Conservation (phyloP, 2,329 filamentous ascomycete genomes). For the Myriangium duriaei region DNA sequence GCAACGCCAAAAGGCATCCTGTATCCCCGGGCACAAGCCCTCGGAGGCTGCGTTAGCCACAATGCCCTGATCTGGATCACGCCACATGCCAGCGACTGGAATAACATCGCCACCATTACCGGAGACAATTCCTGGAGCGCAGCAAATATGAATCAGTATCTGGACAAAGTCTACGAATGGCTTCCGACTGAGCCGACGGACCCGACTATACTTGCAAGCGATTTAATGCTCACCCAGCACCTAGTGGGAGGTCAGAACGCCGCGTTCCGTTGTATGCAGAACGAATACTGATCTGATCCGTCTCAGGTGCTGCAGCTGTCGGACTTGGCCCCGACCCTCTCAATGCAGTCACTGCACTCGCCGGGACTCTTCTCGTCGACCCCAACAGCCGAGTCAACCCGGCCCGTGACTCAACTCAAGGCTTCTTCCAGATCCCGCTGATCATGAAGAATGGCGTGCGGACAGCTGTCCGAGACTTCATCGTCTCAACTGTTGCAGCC, state of each 20-base stretch:
- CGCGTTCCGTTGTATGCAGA: too few species aligned
- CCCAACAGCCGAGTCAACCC: slow-evolving; percentile 22
- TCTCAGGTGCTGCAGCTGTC: slow-evolving; percentile 15
- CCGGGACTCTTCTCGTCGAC: slow-evolving; percentile 36
- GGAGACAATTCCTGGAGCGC: slow-evolving; percentile 48
- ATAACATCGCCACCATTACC: slow-evolving; percentile 44
- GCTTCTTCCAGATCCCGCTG: slow-evolving; percentile 47
- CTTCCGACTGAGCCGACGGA: slow-evolving; percentile 15
- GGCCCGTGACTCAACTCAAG: slow-evolving; percentile 34
- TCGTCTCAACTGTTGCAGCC: slow-evolving; percentile 37
- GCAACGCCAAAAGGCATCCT: slow-evolving; percentile 41
- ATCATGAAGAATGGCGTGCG: slow-evolving; percentile 36
- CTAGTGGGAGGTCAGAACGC: slow-evolving; percentile 14
- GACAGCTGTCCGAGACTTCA: slow-evolving; percentile 43
- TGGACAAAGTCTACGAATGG: slow-evolving; percentile 32
- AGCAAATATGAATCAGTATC: slow-evolving; percentile 47
- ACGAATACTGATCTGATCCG: too few species aligned
- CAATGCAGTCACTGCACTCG: slow-evolving; percentile 32
- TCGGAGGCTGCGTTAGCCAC: slow-evolving; percentile 49
- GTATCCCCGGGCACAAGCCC: slow-evolving; percentile 45
- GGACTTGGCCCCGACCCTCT: slow-evolving; percentile 25
- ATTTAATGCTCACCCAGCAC: slow-evolving; percentile 14
- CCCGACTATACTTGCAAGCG: slow-evolving; percentile 14
- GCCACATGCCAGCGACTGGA: slow-evolving; percentile 47
- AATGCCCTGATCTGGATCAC: slow-evolving; percentile 49